These are phyloP conservation scores for Rhododendron ovatum DNA, from an alignment of 148 eudicot genomes.

Conservation along the genomic window DNA sequence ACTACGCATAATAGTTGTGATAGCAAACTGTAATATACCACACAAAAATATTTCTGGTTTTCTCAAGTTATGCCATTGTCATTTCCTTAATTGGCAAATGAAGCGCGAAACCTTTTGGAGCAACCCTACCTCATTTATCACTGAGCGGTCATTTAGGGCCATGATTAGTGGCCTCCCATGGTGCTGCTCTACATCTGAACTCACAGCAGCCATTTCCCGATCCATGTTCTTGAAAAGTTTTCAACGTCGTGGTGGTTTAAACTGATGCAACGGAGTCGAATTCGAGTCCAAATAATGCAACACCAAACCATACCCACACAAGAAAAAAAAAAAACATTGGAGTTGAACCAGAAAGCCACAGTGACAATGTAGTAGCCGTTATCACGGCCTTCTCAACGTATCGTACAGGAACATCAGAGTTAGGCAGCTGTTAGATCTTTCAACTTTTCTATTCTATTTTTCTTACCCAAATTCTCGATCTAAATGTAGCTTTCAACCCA, in stretches of 20 bases:
- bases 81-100: too few relatives aligned
- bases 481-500: slow-evolving; percentile 61
- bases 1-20: too few relatives aligned
- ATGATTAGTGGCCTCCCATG: background rate
- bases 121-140: too few relatives aligned
- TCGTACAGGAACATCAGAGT: slow-evolving; percentile 26
- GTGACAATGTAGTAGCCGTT: slow-evolving; percentile 4
- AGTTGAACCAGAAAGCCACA: slow-evolving; percentile 33
- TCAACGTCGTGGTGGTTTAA: background rate
- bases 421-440: slow-evolving; percentile 25
- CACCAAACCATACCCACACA: slow-evolving; percentile 17
- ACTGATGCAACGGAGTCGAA: slow-evolving; percentile 13
- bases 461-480: slow-evolving; percentile 23
- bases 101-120: too few relatives aligned
- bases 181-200: background rate
- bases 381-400: slow-evolving; percentile 34
- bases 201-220: background rate
- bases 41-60: too few relatives aligned
- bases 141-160: too few relatives aligned
- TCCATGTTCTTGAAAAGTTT: background rate
- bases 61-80: too few relatives aligned
- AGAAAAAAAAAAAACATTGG: slow-evolving; percentile 28
- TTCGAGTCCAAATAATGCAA: slow-evolving; percentile 19
- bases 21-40: too few relatives aligned
- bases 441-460: background rate